Evolutionary conservation across 2,329 filamentous ascomycete genomes (phyloP).

Genomic region (Malbranchea cinnamomea): DNA sequence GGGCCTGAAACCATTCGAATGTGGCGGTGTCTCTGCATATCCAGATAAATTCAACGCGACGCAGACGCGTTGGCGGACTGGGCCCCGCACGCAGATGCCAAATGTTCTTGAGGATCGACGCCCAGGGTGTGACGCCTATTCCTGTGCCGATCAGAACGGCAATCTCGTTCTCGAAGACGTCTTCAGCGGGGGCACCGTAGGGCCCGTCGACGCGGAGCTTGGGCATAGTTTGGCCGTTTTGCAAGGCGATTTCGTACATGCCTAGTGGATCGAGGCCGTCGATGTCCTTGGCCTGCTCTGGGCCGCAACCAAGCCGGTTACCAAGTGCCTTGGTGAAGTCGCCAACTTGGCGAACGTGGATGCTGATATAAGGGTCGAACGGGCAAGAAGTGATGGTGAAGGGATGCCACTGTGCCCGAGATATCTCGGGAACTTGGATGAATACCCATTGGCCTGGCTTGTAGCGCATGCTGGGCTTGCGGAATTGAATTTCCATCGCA

Average conservation of each 20-base stretch:
- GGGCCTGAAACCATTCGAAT: slow-evolving; percentile 97
- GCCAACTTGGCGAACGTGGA: slow-evolving; percentile 91
- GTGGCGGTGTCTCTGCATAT: slow-evolving; percentile 89
- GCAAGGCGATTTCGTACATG: slow-evolving; percentile 94
- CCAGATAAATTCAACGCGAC: slow-evolving; percentile 98
- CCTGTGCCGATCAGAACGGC: slow-evolving; percentile 66
- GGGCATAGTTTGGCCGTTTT: slow-evolving; percentile 89
- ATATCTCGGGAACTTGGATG: slow-evolving; percentile 80
- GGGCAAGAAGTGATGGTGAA: slow-evolving; percentile 99
- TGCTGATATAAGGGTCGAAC: slow-evolving; percentile 82
- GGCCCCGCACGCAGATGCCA: slow-evolving; percentile 88
- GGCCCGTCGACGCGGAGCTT: slow-evolving; percentile 80
- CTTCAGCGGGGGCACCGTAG: slow-evolving; percentile 91
- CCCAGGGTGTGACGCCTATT: slow-evolving; percentile 77
- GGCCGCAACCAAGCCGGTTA: slow-evolving; percentile 82
- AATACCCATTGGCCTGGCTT: slow-evolving; percentile 98
- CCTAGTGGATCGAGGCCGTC: slow-evolving; percentile 82
- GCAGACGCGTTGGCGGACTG: slow-evolving; percentile 75
- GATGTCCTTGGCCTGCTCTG: slow-evolving; percentile 76
- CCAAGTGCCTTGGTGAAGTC: slow-evolving; percentile 93
- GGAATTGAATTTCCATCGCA: slow-evolving; percentile 93
- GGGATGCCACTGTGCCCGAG: slow-evolving; percentile 87
- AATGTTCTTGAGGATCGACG: slow-evolving; percentile 88
- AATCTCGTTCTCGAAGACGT: slow-evolving; percentile 87
- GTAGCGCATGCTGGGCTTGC: slow-evolving; percentile 92